Evolutionary conservation across 2,329 filamentous ascomycete species (phyloP), one percentile per base, ranked within the genome.

Genomic region (Epichloe hybrida): DNA sequence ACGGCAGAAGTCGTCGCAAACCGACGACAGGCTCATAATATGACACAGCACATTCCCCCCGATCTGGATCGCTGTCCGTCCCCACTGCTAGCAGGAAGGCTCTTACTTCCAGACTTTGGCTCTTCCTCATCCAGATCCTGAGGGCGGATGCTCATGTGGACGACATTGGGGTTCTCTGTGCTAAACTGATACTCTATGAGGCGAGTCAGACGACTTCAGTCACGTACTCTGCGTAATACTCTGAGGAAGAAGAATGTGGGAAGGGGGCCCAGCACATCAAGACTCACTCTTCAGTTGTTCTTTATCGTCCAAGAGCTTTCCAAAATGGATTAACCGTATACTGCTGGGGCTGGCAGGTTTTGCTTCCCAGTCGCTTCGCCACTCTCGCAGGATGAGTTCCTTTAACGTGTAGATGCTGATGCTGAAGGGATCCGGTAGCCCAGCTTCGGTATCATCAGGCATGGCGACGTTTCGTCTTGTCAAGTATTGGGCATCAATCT

Each of bases 331-430:
- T 60, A 97, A 70, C 48, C 91, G 77, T 71, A 97, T 97, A 54
- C 84, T 87, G 61, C 83, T 91, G 11, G 91, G 90, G 62, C 87
- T 93, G 27, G 85, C 81, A 1, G 91, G 91, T 62, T 86, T 83
- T 15, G 82, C 72, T 61, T 95, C 90, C 91, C 91, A 96, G 64
- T 96, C 88, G 59, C 83, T 83, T 58, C 88, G 77, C 91, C 91
- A 97, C 66, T 96, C 90, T 60, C 88, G 78, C 72, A 93, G 79
- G 64, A 97, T 95, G 62, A 96, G 72, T 70, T 96, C 89, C 69
- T 96, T 96, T 57, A 97, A 72, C 3, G 88, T 95, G 65, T 96
- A 95, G 48, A 95, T 84, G 58, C 87, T 95, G 69, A 97, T 88
- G 63, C 84, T 86, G 63, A 88, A 90, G 1, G 89, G 89, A 62